phyloP scores from a whole-genome alignment of 1,284 basidiomycete genomes.

The Grifola frondosa region DNA sequence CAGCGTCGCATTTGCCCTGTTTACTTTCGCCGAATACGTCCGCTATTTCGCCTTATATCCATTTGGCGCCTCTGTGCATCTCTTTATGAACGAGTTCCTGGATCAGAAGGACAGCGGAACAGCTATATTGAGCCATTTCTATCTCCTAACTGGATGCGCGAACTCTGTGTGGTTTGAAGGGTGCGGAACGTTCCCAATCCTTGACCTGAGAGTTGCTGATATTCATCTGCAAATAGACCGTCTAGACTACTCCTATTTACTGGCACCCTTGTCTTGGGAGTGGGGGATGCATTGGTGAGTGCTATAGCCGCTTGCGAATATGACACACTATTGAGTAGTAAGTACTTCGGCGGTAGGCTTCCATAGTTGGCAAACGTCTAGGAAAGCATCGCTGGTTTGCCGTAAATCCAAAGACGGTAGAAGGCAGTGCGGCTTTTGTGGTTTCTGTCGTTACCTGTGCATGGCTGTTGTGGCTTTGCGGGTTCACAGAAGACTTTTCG shows the following conservation, averaged over 20 bases:
- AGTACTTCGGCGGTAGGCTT: conserved; percentile 56
- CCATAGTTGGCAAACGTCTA: conserved; percentile 84
- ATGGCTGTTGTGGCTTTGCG: conserved; percentile 68
- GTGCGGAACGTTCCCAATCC: no score
- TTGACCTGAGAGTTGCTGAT: no score
- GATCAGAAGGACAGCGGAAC: conserved; percentile 96
- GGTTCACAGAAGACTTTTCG: conserved; percentile 71
- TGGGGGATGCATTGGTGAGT: conserved; percentile 90
- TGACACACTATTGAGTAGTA: neutral
- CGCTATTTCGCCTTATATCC: conserved; percentile 99
- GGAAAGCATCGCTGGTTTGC: conserved; percentile 85
- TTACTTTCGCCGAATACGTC: conserved; percentile 95
- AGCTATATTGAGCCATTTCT: conserved; percentile 96
- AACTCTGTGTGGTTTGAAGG: conserved; percentile 94
- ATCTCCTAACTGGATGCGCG: conserved; percentile 93
- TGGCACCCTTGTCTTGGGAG: conserved; percentile 88
- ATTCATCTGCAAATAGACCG: no score
- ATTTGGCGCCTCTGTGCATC: conserved; percentile 89
- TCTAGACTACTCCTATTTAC: conserved; percentile 78
- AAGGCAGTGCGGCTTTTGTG: conserved; percentile 86
- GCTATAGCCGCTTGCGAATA: neutral
- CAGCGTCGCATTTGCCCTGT: conserved; percentile 88
- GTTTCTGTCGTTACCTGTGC: conserved; percentile 70
- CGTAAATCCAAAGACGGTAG: conserved; percentile 84
- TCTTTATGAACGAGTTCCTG: conserved; percentile 97